Evolutionary conservation across 805 yeast species (phyloP), one percentile per base, ranked within the genome.

Genomic region (Hanseniaspora jakobsenii): DNA sequence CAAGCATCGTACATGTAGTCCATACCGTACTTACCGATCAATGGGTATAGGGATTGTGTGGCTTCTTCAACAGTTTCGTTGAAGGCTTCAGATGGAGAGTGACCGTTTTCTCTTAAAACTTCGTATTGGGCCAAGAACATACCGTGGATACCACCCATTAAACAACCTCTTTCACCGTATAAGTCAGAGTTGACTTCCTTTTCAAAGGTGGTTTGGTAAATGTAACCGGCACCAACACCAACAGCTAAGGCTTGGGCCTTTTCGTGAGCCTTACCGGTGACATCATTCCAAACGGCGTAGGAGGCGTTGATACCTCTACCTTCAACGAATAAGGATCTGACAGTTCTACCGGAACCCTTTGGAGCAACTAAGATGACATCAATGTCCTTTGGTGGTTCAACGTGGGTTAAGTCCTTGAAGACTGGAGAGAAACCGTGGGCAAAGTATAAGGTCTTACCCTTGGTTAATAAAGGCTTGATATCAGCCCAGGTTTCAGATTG

Each of bases 1-100:
- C 98, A 91, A 61, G 98, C 98, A 66, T 91, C 97, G 79, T 91
- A 91, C 98, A 91, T 91, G 89, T 91, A 91, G 73, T 91, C 98
- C 98, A 91, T 91, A 74, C 98, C 98, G 78, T 91, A 83, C 72
- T 85, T 86, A 72, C 98, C 98, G 59, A 91, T 69, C 75, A 91
- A 80, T 71, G 98, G 98, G 83, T 91, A 91, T 62, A 91, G 77
- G 48, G 97, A 91, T 75, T 91, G 98, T 54, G 98, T 91, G 55
- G 98, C 98, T 75, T 91, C 98, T 77, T 91, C 98, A 57, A 91
- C 98, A 58, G 98, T 91, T 77, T 91, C 98, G 72, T 91, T 91
- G 87, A 91, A 91, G 60, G 98, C 97, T 77, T 91, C 98, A 50
- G 96, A 85, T 73, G 98, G 98, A 55, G 96, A 76, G 80, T 91